Base-by-base conservation (phyloP, 106 monocot species). In the Phalaenopsis aphrodite region DNA sequence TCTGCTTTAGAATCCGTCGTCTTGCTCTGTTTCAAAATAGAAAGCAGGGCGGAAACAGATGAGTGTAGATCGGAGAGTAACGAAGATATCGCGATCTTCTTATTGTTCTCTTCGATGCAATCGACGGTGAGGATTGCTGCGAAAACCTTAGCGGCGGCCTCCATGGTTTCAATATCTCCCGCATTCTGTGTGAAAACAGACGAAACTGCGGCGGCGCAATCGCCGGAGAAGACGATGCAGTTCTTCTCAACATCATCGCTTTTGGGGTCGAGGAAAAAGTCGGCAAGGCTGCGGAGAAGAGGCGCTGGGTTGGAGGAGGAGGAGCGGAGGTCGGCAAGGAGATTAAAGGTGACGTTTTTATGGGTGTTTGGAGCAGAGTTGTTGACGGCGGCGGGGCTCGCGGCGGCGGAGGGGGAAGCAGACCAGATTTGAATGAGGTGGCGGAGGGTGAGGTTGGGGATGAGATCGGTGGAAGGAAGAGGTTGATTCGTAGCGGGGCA, bases 401-500 rank as follows among this genome's bases (percentile, higher is more conserved):
- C 3, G 41, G 77, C 4, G 75, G 77, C 23, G 14, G 52, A 12
- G 52, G 52, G 17, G 12, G 52, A 12, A 3, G 2, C 52, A n/a
- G 84, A 82, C 88, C 88, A 91, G 84, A 85, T 81, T 56, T 80
- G 39, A 84, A 91, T 91, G 80, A 89, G 87, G 75, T 89, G 92
- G 36, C 75, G 89, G 66, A 89, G 89, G 72, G 87, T 89, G 82
- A 81, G 87, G 76, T 92, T 89, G 72, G 92, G 92, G 64, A 87
- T 78, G 75, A 89, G 84, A 72, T 92, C 92, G 43, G 85, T 92
- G 71, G 87, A 82, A 58, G 87, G 84, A 52, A 92, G 87, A 4
- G 85, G 82, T 48, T 85, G 92, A 89, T 86, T 87, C 64, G 92
- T 92, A 47, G 89, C 92, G 8, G 92, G 89, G 68, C 92, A 92